Evolutionary conservation across 2,329 filamentous ascomycete genomes (phyloP), one percentile per base, ranked within the genome.

Genomic region (Ascochyta pisi): DNA sequence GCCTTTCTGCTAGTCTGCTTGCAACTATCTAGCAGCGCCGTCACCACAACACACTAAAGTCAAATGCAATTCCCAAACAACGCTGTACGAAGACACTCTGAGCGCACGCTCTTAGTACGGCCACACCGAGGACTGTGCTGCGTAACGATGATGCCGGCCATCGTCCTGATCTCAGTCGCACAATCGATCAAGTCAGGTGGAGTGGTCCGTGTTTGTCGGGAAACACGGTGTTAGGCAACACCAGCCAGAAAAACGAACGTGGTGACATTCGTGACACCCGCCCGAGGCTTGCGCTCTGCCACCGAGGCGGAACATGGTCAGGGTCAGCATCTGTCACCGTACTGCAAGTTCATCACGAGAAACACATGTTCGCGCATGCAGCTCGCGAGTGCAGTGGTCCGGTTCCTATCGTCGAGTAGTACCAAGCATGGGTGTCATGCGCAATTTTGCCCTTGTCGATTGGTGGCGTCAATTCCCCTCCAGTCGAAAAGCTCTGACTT

Each of bases 201-300:
- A 58, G 34, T 47, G 27, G 48, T 51, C 37, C 37, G 53, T 47
- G 42, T 29, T 24, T 40, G 19, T 61, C 54, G 54, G 52, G 53
- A 56, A 50, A 54, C 45, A 47, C 50, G 44, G 41, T 49, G 54
- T 51, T 45, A 49, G 60, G 60, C 35, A 52, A 45, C 55, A 50
- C 43, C 47, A 69, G 70, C 51, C 50, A 67, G 50, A 47, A 61
- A 42, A 61, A 50, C 53, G 56, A 58, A 61, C 41, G 61, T 56
- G 58, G 66, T 69, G 56, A 61, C 65, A 67, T 68, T 58, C 41
- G 67, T 71, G 52, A 54, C 61, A 70, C 70, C 42, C 50, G 51
- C 50, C 52, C 43, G 37, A 56, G 50, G 59, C 54, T 57, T 50
- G 43, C 50, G 54, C 44, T 53, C 51, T 62, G 53, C 51, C 54